Evolutionary conservation across 257 asterid species (phyloP), one percentile per base, ranked within the genome.

Genomic region (Eustoma russellianum): DNA sequence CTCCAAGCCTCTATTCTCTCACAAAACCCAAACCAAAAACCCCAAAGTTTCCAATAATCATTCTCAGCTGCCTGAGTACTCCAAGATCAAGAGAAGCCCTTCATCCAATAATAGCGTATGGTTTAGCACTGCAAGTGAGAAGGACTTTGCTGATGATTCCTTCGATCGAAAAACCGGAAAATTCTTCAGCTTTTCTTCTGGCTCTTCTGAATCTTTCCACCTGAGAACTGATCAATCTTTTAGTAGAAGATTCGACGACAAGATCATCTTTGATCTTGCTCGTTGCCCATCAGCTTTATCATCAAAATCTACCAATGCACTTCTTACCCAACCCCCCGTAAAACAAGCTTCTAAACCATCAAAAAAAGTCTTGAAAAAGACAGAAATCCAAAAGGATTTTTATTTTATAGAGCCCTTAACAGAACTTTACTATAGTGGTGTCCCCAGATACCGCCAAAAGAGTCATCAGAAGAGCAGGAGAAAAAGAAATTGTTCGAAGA

Each of bases 181-280:
- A 11, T 62, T 74, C 28, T 70, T 77, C 64, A 81, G 88, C 76
- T 57, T 77, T 7, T 76, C 86, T 18, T 69, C 91, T 3, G 30
- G 62, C 68, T 85, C 86, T 61, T 75, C 74, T 13, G 91, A 85
- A 59, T 79, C 91, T 18, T 72, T 77, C 48, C 77, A 65, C 46
- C 72, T 46, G 50, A 79, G 59, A 52, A 50, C 40, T 16, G 66
- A 70, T 45, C 52, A 60, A 33, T 51, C 49, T 34, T 24, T 24
- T 24, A 54, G 40, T 19, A 17, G 63, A 24, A 60, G 58, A 15
- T 41, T 10, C 30, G 66, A 77, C 1, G 61, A 61, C 19, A 62
- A 68, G 66, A 63, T 55, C 34, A 62, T 60, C 63, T 64, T 61
- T 28, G 70, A 69, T 46, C 40, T 41, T 3, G 70, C 66, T 2